phyloP scores from a whole-genome alignment of 1,284 basidiomycete species.

The Tilletiaria anomala region DNA sequence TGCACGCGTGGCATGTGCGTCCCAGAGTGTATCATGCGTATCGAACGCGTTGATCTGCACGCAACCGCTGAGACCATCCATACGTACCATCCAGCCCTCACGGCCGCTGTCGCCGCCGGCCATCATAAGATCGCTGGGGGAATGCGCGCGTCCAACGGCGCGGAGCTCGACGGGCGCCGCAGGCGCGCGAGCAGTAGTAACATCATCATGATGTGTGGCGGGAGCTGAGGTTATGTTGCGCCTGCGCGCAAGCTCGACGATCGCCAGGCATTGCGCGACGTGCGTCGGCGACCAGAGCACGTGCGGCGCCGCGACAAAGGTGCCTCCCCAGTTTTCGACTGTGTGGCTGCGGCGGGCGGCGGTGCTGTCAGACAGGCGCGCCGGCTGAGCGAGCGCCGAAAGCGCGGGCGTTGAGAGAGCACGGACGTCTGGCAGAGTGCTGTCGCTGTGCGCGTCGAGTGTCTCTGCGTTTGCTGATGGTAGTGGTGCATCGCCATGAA shows the following conservation, averaged over 20 bases:
- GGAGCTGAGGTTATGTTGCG: too few relatives aligned
- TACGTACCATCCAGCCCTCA: conserved; percentile 35
- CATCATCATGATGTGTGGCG: too few relatives aligned
- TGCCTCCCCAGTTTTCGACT: conserved; percentile 50
- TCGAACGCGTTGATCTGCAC: conserved; percentile 4
- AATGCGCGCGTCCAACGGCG: conserved; percentile 78
- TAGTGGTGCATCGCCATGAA: too few relatives aligned
- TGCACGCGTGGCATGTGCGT: conserved; percentile 58
- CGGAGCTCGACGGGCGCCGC: conserved; percentile 59
- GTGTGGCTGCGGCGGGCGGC: too few relatives aligned
- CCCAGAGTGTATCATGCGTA: conserved; percentile 40
- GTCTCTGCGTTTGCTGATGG: too few relatives aligned
- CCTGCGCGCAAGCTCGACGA: conserved; percentile 69
- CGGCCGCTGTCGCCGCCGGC: conserved; percentile 4
- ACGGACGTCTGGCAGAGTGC: too few relatives aligned
- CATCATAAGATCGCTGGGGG: conserved; percentile 63
- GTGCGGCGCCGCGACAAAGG: conserved; percentile 42
- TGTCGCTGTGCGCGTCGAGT: too few relatives aligned
- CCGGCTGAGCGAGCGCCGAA: too few relatives aligned
- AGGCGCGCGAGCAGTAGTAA: too few relatives aligned
- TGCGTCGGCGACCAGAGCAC: conserved; percentile 62
- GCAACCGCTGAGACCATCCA: conserved; percentile 23
- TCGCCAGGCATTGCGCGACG: conserved; percentile 56
- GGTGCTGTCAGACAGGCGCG: too few relatives aligned
- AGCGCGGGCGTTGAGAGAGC: too few relatives aligned